Conservation (phyloP, 148 eudicot species). For the Chenopodium suecicum region DNA sequence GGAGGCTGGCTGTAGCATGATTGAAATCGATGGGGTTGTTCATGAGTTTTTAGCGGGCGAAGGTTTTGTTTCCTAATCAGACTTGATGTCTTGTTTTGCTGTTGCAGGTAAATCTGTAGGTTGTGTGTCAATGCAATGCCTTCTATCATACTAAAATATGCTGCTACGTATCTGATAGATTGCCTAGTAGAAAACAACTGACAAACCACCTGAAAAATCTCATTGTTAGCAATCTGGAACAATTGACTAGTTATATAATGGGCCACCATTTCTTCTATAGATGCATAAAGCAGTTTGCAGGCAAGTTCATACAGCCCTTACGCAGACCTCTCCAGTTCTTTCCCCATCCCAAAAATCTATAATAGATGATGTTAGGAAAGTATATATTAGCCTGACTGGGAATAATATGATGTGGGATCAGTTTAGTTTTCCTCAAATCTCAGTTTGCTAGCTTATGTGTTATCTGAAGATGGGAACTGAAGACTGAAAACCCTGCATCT, state of each 20-base stretch:
- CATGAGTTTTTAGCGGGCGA: slow-evolving; percentile 39
- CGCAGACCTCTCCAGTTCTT: too few relatives aligned
- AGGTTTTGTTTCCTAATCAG: slow-evolving; percentile 19
- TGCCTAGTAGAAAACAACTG: not conserved
- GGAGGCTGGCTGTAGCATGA: slow-evolving; percentile 35
- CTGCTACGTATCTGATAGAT: not conserved
- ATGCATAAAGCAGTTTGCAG: too few relatives aligned
- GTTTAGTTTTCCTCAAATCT: too few relatives aligned
- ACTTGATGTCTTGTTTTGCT: not conserved
- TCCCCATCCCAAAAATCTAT: not conserved
- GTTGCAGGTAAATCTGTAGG: not conserved
- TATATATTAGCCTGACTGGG: too few relatives aligned
- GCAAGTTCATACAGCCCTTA: too few relatives aligned
- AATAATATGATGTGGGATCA: too few relatives aligned
- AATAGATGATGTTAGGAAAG: not conserved
- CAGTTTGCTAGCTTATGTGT: too few relatives aligned
- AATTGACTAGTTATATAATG: too few relatives aligned
- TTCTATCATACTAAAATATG: not conserved
- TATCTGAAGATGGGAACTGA: too few relatives aligned
- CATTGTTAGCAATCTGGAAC: not conserved
- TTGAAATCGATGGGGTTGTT: slow-evolving; percentile 38
- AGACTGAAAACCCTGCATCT: too few relatives aligned
- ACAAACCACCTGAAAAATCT: not conserved
- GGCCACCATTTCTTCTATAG: too few relatives aligned
- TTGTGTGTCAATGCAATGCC: not conserved